Evolutionary conservation across 192 early-diverging fungal species (phyloP), one percentile per base, ranked within the genome.

Genomic region (Coemansia sp.): DNA sequence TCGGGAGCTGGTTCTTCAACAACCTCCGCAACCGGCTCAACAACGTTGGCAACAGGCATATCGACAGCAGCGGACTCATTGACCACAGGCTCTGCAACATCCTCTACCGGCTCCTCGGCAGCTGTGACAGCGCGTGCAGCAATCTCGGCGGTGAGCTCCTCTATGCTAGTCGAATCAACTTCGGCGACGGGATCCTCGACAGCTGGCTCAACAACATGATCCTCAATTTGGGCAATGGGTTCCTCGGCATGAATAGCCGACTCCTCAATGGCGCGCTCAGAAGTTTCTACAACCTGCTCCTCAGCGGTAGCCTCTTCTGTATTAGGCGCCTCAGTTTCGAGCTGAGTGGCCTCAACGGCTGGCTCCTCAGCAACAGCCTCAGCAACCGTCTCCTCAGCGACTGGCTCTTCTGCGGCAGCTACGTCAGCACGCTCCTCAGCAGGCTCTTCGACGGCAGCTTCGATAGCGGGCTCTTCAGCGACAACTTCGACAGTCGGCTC

Each of bases 41-140:
- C 49, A 20, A 38, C 31, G 15, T 36, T 22, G 13, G 34, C 68
- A 44, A 20, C 68, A 39, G 68, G 55, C 49, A 29, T 33, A 9
- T n/a, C 55, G 40, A 44, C 65, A 66, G 65, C n/a, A 40, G 24
- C 27, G 12, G 58, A 18, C 57, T 69, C 68, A 0, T 38, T 43
- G 12, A 44, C 68, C 6, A 10, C 64, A 27, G 64, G 24, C 36
- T 65, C 69, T 3, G 22, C 31, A 8, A 27, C 38, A 33, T 55
- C 46, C 22, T 38, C 33, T 10, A 22, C 16, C 1, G 47, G 1
- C n/a, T 53, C 62, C 36, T 52, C 31, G 29, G 38, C 22, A n/a
- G 64, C 13, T n/a, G 5, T 9, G 49, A 50, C 8, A 22, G 49
- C n/a, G 20, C 20, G n/a, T 20, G 18, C 49, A 15, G 15, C 41